Percentiles rank a stretch among this genome's conserved stretches.
Conservation (phyloP, 495 filamentous ascomycete species). For the Talaromyces borbonicus region DNA sequence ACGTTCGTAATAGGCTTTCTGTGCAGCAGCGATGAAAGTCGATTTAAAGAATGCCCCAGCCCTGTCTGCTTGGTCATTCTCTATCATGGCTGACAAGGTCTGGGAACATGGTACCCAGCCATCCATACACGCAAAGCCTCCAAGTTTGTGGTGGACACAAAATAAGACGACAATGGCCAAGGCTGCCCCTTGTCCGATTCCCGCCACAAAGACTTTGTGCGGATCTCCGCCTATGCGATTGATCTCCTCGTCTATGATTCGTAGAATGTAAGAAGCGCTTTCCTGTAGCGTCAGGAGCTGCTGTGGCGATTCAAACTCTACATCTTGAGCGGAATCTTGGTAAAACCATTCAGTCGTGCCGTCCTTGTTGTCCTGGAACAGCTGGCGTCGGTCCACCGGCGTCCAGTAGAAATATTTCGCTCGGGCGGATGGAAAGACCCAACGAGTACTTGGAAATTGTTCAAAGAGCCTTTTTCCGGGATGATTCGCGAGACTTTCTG, state of each 20-base stretch:
- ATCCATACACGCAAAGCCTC: conserved; percentile 27
- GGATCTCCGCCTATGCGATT: conserved; percentile 19
- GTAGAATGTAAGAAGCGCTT: conserved; percentile 24
- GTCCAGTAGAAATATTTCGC: conserved; percentile 13
- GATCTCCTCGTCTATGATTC: conserved; percentile 29
- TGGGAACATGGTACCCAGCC: conserved; percentile 42
- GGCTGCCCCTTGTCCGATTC: conserved; percentile 47
- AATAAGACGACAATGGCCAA: conserved; percentile 16
- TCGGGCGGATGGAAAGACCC: conserved; percentile 35
- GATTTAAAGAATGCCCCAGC: conserved; percentile 5
- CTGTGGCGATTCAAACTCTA: conserved; percentile 31
- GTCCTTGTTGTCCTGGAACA: conserved; percentile 4
- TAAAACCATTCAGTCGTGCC: conserved; percentile 35
- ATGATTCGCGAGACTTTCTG: conserved; percentile 15
- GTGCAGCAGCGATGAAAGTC: background rate
- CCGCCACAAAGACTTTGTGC: conserved; percentile 35
- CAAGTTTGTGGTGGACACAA: conserved; percentile 15
- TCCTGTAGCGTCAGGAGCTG: conserved; percentile 29
- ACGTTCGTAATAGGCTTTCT: background rate
- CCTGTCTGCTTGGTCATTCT: background rate
- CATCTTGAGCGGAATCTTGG: conserved; percentile 31
- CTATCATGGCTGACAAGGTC: conserved; percentile 11
- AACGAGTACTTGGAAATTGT: conserved; percentile 23
- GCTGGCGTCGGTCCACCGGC: background rate
- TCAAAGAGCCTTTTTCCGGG: conserved; percentile 22